These are phyloP conservation scores for Camelina hispida DNA, from an alignment of 345 rosid species.

Conservation along the genomic window DNA sequence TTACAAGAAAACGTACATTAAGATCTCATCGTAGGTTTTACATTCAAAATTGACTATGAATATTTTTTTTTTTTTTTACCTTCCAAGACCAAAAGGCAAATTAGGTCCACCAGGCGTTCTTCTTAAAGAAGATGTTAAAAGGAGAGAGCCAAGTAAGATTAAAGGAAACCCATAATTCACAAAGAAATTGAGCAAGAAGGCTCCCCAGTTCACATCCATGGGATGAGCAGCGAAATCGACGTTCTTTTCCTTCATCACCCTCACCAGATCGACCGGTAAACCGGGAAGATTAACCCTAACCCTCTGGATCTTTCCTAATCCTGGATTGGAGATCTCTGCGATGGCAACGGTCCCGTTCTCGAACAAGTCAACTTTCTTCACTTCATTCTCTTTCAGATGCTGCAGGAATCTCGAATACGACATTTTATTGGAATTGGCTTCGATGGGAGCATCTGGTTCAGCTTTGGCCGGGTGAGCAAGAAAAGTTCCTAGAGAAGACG, in stretches of 20 bases:
- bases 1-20: slow-evolving; percentile 15
- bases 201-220: slow-evolving; percentile 53
- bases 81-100: slow-evolving; percentile 80
- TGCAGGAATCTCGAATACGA: slow-evolving; percentile 67
- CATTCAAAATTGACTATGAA: neutral
- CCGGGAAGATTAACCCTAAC: slow-evolving; percentile 76
- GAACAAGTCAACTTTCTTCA: slow-evolving; percentile 70
- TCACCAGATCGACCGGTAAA: slow-evolving; percentile 58
- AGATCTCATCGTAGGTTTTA: neutral
- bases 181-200: slow-evolving; percentile 53
- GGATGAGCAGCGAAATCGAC: slow-evolving; percentile 77
- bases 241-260: slow-evolving; percentile 66
- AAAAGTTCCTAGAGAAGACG: slow-evolving; percentile 34
- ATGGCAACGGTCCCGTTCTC: slow-evolving; percentile 74
- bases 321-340: slow-evolving; percentile 61
- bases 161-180: slow-evolving; percentile 70
- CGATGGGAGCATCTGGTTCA: slow-evolving; percentile 59
- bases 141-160: slow-evolving; percentile 61
- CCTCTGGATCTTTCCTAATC: slow-evolving; percentile 60
- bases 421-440: slow-evolving; percentile 57
- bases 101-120: slow-evolving; percentile 60
- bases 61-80: slow-evolving; percentile 35
- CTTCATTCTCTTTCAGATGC: slow-evolving; percentile 61
- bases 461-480: slow-evolving; percentile 51
- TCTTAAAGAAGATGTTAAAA: slow-evolving; percentile 49